Evolutionary conservation across 2,329 filamentous ascomycete species (phyloP), one percentile per base, ranked within the genome.

Genomic region (Trichoderma guizhouense): DNA sequence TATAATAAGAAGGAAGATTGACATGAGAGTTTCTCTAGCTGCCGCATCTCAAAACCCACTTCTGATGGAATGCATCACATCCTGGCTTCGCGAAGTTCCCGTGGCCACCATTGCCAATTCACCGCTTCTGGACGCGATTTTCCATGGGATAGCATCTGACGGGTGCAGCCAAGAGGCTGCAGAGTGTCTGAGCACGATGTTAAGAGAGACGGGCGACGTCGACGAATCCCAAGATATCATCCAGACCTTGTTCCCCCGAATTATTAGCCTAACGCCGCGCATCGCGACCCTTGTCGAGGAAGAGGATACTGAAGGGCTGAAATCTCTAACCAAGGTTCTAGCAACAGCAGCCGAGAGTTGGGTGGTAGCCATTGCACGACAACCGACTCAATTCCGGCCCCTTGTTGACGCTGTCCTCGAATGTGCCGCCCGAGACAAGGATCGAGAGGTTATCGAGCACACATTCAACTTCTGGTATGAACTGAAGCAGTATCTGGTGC

Each of bases 381-480:
- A 97, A 77, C 94, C 96, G 0, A 81, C 84, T 15, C 90, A 95
- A 65, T 98, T 98, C 84, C 89, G 93, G 51, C 90, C 89, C 12
- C 86, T 99, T 6, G 95, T 99, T 12, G 94, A 98, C 77, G 90
- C 92, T 7, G 90, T 99, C 18, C 87, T 98, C n/a, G 95, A 98
- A 83, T 97, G 94, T 78, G 95, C 93, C 73, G 89, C 92, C 12
- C 89, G 92, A 75, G 96, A 99, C 81, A 91, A 90, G 79, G 95
- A 98, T 69, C 90, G 92, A 73, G 96, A 99, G 75, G 94, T 95
- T 5, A 94, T 99, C 74, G 93, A 94, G 69, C 90, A 96, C 77
- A 99, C 97, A 0, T 99, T 99, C 82, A 90, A 90, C 76, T 98
- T 99, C 84, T 99, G 96, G 96, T 98, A 97, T 80, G 96, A 99